Percentiles rank a stretch among this genome's conserved stretches.
Conservation (phyloP, 495 filamentous ascomycete species). For the Aspergillus diversus region DNA sequence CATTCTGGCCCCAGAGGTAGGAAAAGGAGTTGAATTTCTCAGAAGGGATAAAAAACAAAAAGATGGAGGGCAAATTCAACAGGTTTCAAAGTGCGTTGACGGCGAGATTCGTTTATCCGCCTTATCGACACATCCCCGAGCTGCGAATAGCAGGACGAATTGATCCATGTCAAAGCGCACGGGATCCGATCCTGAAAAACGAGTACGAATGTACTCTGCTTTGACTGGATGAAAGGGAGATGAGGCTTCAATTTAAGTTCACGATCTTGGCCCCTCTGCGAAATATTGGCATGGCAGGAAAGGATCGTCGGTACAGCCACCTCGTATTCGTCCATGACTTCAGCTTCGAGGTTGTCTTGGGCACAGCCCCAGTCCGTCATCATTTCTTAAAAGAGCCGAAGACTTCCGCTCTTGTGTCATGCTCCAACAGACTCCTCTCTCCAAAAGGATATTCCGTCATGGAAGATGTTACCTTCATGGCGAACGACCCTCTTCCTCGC, state of each 20-base stretch:
- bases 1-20: no score
- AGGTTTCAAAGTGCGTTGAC: no score
- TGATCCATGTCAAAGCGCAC: neutral
- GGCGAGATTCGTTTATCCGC: no score
- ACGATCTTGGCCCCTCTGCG: neutral
- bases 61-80: no score
- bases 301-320: constrained; percentile 2
- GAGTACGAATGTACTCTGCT: no score
- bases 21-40: no score
- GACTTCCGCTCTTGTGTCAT: neutral
- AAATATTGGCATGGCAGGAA: neutral
- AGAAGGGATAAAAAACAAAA: no score
- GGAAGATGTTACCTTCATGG: constrained; percentile 8
- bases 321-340: neutral
- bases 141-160: neutral
- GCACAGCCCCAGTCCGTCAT: neutral
- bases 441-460: neutral
- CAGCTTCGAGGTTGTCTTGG: neutral
- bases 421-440: neutral
- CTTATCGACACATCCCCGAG: no score
- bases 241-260: no score
- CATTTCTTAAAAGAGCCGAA: neutral
- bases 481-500: constrained; percentile 10
- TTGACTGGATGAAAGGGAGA: no score
- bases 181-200: no score